Evolutionary conservation across 768 basidiomycete species (phyloP), one percentile per base, ranked within the genome.

Genomic region (Tylopilus subfusipes): DNA sequence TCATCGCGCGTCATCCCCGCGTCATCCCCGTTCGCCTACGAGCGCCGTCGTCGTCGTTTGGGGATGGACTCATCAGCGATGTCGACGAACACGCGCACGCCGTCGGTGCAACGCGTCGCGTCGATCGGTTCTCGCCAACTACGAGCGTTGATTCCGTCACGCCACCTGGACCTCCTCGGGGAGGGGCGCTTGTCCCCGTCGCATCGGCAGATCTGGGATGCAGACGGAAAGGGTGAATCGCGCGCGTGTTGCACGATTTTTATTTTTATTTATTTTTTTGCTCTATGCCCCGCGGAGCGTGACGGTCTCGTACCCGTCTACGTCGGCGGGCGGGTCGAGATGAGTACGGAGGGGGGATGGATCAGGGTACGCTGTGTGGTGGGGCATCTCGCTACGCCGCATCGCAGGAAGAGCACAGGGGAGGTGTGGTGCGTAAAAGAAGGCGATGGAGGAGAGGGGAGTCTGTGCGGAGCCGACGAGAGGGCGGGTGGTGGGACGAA

Each of bases 31-130:
- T 38, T 21, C 8, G 38, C 10, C 16, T 8, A 39, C 38, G 38
- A 8, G 38, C 38, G 38, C 38, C 19, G 5, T 62, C 56, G 85
- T 84, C 29, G 11, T 88, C 82, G 12, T 68, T 88, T 36, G 18
- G 34, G 18, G 18, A n/a, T 36, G 34, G 34, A 27, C 4, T 7
- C 25, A 27, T 27, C 25, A 3, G 25, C 25, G 25, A 7, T 27
- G 25, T 4, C 25, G 4, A 27, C 16, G 31, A n/a, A n/a, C n/a
- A n/a, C n/a, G n/a, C n/a, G n/a, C n/a, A n/a, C 12, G 34, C 14
- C 14, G 12, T 14, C 14, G 33, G 33, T 34, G 1, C 25, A n/a
- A 14, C 16, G 34, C 34, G 5, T 21, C 19, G n/a, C 38, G 38
- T 39, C 39, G 39, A 40, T 40, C 39, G 19, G 18, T 7, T n/a